phyloP scores from a whole-genome alignment of 2,329 filamentous ascomycete species.

The Raffaelea ambrosiae region DNA sequence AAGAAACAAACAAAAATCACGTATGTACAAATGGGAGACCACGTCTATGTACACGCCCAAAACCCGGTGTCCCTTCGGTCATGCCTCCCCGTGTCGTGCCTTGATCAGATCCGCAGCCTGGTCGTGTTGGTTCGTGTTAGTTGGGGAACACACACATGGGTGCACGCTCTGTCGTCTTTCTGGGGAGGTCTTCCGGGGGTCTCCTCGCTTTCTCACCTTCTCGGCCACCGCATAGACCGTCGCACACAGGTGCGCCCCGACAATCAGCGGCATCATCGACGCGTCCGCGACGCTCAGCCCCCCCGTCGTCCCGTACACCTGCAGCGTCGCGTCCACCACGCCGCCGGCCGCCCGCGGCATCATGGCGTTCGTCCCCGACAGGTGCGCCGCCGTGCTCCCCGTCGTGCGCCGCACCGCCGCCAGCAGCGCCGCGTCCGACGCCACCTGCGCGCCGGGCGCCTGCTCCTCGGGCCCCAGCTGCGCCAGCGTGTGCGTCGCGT shows the following conservation, averaged over 20 bases:
- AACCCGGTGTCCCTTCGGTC: too few relatives aligned
- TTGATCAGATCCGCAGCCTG: slow-evolving; percentile 1
- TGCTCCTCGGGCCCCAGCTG: slow-evolving; percentile 2
- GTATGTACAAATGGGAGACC: too few relatives aligned
- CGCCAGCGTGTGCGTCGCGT: not conserved
- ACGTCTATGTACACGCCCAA: too few relatives aligned
- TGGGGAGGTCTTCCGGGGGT: too few relatives aligned
- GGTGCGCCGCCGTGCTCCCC: slow-evolving; percentile 5
- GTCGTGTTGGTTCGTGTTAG: too few relatives aligned
- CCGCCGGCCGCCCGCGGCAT: slow-evolving; percentile 17
- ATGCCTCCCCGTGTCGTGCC: too few relatives aligned
- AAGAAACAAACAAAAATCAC: not conserved
- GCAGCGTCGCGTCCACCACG: slow-evolving; percentile 32
- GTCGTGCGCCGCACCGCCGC: slow-evolving; percentile 14
- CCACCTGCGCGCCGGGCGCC: slow-evolving; percentile 12
- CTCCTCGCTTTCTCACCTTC: too few relatives aligned
- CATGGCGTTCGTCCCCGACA: slow-evolving; percentile 11
- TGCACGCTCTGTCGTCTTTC: too few relatives aligned
- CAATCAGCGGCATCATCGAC: slow-evolving; percentile 37
- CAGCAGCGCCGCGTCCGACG: slow-evolving; percentile 22
- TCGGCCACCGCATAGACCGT: slow-evolving; percentile 33
- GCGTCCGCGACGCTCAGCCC: slow-evolving; percentile 36
- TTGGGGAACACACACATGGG: too few relatives aligned
- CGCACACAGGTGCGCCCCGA: slow-evolving; percentile 37
- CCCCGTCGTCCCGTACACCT: slow-evolving; percentile 36